Percentiles rank a stretch among this genome's conserved stretches.
Evolutionary conservation across 1,284 basidiomycete genomes (phyloP).

Genomic region (Papiliotrema nemorosa): DNA sequence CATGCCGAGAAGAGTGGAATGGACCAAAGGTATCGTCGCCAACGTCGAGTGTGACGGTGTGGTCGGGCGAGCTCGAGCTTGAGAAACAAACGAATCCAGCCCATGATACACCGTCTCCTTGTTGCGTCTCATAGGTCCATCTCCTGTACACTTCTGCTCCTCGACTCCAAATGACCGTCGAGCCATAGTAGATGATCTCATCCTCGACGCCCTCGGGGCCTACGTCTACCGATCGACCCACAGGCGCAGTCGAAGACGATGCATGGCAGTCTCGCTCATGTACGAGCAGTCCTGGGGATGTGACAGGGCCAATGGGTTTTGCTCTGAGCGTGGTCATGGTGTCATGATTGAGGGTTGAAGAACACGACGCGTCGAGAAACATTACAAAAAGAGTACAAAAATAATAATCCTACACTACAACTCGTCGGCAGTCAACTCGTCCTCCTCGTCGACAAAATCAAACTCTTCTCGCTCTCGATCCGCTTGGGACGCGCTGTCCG

Average conservation of each 20-base stretch:
- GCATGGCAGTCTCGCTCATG: background rate
- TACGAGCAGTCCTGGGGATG: background rate
- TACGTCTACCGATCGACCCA: background rate
- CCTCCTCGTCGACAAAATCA: constrained; percentile 21
- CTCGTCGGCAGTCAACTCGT: constrained; percentile 13
- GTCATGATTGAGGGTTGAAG: too few species aligned
- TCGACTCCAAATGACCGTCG: constrained; percentile 63
- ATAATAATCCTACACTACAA: constrained; percentile 5
- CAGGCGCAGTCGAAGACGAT: background rate
- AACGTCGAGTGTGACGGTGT: background rate
- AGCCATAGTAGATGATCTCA: constrained; percentile 66
- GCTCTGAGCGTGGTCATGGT: background rate
- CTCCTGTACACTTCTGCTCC: constrained; percentile 68
- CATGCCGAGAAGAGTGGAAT: constrained; percentile 37
- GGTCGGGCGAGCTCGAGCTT: background rate
- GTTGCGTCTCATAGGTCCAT: constrained; percentile 64
- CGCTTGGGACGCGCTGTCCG: background rate
- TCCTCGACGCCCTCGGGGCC: constrained; percentile 41
- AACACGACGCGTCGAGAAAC: too few species aligned
- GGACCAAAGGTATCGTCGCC: constrained; percentile 29
- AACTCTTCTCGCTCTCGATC: constrained; percentile 13
- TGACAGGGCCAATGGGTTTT: background rate
- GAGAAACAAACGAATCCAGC: constrained; percentile 70
- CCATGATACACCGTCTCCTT: constrained; percentile 67
- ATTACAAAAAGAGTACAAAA: too few species aligned